phyloP scores from a whole-genome alignment of 768 basidiomycete species.

The Peribolospora baueri region DNA sequence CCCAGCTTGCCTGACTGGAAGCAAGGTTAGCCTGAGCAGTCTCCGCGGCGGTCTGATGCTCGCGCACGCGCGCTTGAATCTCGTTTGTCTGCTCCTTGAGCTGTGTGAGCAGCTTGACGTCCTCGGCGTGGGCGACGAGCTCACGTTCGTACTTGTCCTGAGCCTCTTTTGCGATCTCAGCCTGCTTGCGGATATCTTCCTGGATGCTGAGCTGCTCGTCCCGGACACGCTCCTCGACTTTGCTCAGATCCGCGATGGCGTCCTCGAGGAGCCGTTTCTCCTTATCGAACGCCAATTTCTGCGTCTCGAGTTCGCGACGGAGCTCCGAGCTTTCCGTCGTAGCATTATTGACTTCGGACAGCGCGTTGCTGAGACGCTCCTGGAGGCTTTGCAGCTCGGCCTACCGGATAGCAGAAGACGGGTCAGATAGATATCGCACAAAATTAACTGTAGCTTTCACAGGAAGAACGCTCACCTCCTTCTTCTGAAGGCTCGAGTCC shows the following conservation, averaged over 20 bases:
- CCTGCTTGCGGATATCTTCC: slow-evolving; percentile 35
- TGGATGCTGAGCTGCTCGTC: slow-evolving; percentile 31
- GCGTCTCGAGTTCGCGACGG: slow-evolving; percentile 40
- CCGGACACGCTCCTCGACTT: slow-evolving; percentile 42
- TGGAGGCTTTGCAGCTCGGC: slow-evolving; percentile 39
- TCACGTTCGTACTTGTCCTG: slow-evolving; percentile 61
- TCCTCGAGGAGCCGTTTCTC: slow-evolving; percentile 66
- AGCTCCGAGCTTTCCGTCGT: slow-evolving; percentile 33
- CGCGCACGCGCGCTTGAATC: slow-evolving; percentile 32
- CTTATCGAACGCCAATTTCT: slow-evolving; percentile 42
- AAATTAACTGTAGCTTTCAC: not conserved
- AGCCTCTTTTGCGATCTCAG: slow-evolving; percentile 45
- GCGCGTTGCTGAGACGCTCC: slow-evolving; percentile 32
- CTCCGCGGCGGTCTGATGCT: slow-evolving; percentile 37
- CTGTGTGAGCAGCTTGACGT: slow-evolving; percentile 43
- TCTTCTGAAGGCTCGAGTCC: slow-evolving; percentile 39
- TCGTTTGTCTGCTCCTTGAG: slow-evolving; percentile 38
- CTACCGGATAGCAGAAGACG: slow-evolving; percentile 20
- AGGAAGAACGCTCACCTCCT: slow-evolving; percentile 32
- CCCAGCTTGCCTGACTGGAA: slow-evolving; percentile 56
- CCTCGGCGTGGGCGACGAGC: slow-evolving; percentile 61
- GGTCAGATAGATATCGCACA: not conserved
- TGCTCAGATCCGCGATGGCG: slow-evolving; percentile 54
- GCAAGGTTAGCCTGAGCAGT: slow-evolving; percentile 49
- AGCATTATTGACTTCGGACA: slow-evolving; percentile 30